Evolutionary conservation across 805 yeast genomes (phyloP).

Genomic region (Dipodascopsis uninucleata): DNA sequence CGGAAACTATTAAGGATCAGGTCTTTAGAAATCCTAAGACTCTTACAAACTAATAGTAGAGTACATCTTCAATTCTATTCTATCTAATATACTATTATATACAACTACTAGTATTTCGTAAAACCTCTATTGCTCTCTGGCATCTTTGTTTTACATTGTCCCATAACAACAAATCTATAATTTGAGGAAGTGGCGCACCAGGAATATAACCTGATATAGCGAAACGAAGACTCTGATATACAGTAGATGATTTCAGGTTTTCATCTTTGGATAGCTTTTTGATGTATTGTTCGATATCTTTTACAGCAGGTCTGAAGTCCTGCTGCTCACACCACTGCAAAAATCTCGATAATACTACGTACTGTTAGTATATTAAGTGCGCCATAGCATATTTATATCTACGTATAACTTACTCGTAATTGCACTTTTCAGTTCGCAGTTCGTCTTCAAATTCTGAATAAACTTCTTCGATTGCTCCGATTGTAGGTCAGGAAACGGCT

Average conservation of each 20-base stretch:
- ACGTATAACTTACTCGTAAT: too few species aligned
- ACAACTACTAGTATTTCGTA: conserved; percentile 9
- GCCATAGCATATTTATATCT: too few species aligned
- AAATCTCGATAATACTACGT: background rate
- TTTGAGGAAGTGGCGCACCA: conserved; percentile 23
- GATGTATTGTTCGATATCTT: conserved; percentile 5
- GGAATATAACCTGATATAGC: conserved; percentile 21
- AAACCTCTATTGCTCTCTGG: conserved; percentile 8
- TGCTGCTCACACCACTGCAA: conserved; percentile 1
- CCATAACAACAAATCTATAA: conserved; percentile 16
- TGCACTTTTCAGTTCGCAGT: too few species aligned
- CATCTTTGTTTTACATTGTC: conserved; percentile 9
- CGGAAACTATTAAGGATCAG: conserved; percentile 28
- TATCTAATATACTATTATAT: conserved; percentile 7
- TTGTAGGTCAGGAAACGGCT: conserved; percentile 10
- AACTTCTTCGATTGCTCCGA: too few species aligned
- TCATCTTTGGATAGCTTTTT: background rate
- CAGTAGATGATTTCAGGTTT: conserved; percentile 3
- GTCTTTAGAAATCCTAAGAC: conserved; percentile 24
- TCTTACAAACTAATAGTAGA: background rate
- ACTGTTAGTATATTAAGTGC: background rate
- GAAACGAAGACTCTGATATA: conserved; percentile 23
- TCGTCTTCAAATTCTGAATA: too few species aligned
- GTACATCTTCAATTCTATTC: conserved; percentile 2
- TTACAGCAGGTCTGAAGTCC: background rate